Base-by-base conservation (phyloP, 306 rosid genomes). In the Gastrolobium bilobum region DNA sequence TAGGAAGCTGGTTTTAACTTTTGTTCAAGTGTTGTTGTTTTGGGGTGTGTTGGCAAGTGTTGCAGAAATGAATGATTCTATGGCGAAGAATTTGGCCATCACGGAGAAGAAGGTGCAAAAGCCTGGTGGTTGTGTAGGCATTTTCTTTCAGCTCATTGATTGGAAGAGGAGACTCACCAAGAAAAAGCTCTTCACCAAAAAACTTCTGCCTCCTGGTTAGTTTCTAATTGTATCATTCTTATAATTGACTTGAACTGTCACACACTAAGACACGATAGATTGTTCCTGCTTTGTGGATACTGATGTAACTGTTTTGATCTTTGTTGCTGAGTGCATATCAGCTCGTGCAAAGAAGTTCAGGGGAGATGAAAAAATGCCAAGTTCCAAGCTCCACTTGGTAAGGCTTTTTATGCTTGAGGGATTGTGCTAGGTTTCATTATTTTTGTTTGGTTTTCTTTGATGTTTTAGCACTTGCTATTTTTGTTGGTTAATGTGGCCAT, bases 141-240 rank as follows among this genome's bases (percentile, higher is more conserved):
- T 94, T 82, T 90, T 94, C 97, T 89, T 90, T 76, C 97, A 94
- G 87, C 97, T 94, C 69, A 84, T 94, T 65, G 97, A 94, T 79
- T 94, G 97, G 98, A 94, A 94, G 86, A 85, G 90, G 58, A 87
- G 84, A 77, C 87, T 94, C 34, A 86, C 93, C 60, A 90, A 90
- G 93, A 94, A 90, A 77, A 94, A 90, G 86, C 84, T 94, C 44
- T 94, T 90, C 91, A 87, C 98, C 56, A 88, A 72, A 89, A 94
- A 88, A 20, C 84, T 94, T 80, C 90, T 90, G 47, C 91, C 96
- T 79, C 87, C 94, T 77, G 94, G 98, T 94, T 39, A 68, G 85
- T 72, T 71, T 52, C 10, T 31, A 62, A 34, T 76, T 60, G 42
- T 53, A n/a, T 69, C 15, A 30, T 64, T 42, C 10, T 52, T 29